Base-by-base conservation (phyloP, 495 filamentous ascomycete species). In the Neurospora tetraspora region DNA sequence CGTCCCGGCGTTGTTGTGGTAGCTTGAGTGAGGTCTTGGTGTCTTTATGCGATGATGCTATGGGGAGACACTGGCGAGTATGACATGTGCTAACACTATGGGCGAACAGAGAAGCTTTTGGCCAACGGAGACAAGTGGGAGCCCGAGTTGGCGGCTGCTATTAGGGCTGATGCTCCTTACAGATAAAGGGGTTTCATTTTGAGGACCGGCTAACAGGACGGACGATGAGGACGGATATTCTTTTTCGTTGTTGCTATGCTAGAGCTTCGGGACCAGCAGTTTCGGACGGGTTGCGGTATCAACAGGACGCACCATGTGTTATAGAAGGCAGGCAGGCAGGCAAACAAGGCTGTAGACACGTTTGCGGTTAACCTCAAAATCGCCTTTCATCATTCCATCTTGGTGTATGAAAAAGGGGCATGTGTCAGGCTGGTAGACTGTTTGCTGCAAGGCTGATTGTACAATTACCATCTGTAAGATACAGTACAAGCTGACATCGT, bases 61-160 rank as follows among this genome's bases (percentile, higher is more conserved):
- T 10, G 39, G 45, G 45, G 9, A 11, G 0, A 31, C 14, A 27
- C 27, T 37, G 36, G 12, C 10, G 4, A 4, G 38, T n/a, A 2
- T 14, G 9, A 9, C 10, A 16, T 11, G 39, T 34, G 73, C 78
- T 81, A 61, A 80, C 72, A 34, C 34, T 5, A 34, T 34, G 34
- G 34, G 34, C 34, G 39, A 39, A 70, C 76, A 82, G 80, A 85
- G 79, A 96, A 96, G 85, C 84, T 97, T 73, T 85, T 97, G 69
- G 83, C 91, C 71, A 96, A 96, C 78, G 94, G 94, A 76, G 94
- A 96, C 85, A 97, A 97, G 85, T 99, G 96, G 96, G 96, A 99
- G 83, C 94, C 96, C 7, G 96, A 99, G 82, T 85, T 99, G 76
- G 96, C 95, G 3, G 96, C 96, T 70, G 90, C 88, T 71, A 94